These are phyloP conservation scores for Plasmodium knowlesi DNA, from an alignment of 169 alveolate species.

Conservation along the genomic window DNA sequence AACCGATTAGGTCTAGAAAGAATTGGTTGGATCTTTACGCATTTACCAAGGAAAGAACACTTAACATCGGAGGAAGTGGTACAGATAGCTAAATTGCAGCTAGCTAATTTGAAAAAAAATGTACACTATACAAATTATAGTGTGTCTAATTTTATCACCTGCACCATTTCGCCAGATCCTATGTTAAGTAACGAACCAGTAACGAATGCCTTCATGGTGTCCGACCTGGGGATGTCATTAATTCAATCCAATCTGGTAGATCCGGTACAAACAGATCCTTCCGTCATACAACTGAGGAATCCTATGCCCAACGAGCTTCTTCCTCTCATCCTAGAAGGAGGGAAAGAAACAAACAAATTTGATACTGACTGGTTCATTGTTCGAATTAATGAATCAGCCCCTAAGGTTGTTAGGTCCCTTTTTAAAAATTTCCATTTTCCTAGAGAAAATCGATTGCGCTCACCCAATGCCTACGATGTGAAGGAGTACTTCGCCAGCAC, in stretches of 20 bases:
- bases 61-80: conserved; percentile 94
- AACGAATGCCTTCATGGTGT: conserved; percentile 90
- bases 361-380: conserved; percentile 88
- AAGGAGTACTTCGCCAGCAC: conserved; percentile 42
- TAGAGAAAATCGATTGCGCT: conserved; percentile 80
- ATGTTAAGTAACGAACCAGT: conserved; percentile 84
- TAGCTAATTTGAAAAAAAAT: conserved; percentile 49
- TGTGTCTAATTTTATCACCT: conserved; percentile 84
- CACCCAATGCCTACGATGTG: conserved; percentile 67
- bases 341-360: conserved; percentile 83
- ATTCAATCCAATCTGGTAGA: conserved; percentile 80
- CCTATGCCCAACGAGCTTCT: conserved; percentile 80
- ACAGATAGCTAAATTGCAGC: conserved; percentile 81
- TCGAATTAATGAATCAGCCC: conserved; percentile 89
- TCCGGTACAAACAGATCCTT: conserved; percentile 77
- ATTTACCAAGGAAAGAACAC: conserved; percentile 94
- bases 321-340: conserved; percentile 86
- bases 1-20: conserved; percentile 93
- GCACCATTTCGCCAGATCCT: conserved; percentile 90
- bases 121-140: conserved; percentile 89
- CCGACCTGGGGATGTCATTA: conserved; percentile 87
- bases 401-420: conserved; percentile 80
- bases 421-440: conserved; percentile 84
- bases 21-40: conserved; percentile 97
- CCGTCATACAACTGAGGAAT: conserved; percentile 74